Conservation (phyloP, 176 grass and related monocot species). For the Miscanthus lutarioriparius region DNA sequence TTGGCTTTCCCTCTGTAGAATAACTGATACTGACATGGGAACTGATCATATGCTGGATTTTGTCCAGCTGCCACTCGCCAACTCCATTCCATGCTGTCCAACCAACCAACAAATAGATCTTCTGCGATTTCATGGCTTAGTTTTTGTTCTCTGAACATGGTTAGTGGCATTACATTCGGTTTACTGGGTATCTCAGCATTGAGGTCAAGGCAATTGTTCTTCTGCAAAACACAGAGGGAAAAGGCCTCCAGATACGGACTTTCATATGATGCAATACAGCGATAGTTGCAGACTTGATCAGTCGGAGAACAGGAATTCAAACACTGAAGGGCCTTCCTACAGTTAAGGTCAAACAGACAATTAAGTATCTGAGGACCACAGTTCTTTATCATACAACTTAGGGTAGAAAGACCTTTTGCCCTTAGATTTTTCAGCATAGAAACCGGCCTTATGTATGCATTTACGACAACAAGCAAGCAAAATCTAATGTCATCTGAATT, state of each 20-base stretch:
- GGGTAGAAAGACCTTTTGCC: slow-evolving; percentile 84
- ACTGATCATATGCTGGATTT: slow-evolving; percentile 97
- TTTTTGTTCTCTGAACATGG: slow-evolving; percentile 64
- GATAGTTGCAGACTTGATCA: slow-evolving; percentile 95
- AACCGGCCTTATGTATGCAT: slow-evolving; percentile 81
- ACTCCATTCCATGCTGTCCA: slow-evolving; percentile 80
- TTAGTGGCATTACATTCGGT: slow-evolving; percentile 54
- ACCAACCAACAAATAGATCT: slow-evolving; percentile 89
- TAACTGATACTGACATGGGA: slow-evolving; percentile 88
- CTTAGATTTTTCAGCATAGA: slow-evolving; percentile 69
- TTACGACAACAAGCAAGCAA: slow-evolving; percentile 81
- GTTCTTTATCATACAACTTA: slow-evolving; percentile 85
- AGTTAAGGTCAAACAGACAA: slow-evolving; percentile 85
- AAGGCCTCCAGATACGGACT: slow-evolving; percentile 80
- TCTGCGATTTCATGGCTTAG: slow-evolving; percentile 88
- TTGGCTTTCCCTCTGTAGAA: slow-evolving; percentile 89
- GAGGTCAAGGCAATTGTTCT: slow-evolving; percentile 91
- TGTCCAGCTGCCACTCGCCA: slow-evolving; percentile 86
- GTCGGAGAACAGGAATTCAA: slow-evolving; percentile 83
- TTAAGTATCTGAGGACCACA: slow-evolving; percentile 84
- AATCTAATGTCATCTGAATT: slow-evolving; percentile 97
- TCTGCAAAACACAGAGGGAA: slow-evolving; percentile 95
- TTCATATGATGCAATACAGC: slow-evolving; percentile 87
- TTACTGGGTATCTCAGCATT: slow-evolving; percentile 81
- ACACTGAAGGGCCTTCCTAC: slow-evolving; percentile 90